Base-by-base conservation (phyloP, 768 basidiomycete genomes). In the Kwoniella heveanensis region DNA sequence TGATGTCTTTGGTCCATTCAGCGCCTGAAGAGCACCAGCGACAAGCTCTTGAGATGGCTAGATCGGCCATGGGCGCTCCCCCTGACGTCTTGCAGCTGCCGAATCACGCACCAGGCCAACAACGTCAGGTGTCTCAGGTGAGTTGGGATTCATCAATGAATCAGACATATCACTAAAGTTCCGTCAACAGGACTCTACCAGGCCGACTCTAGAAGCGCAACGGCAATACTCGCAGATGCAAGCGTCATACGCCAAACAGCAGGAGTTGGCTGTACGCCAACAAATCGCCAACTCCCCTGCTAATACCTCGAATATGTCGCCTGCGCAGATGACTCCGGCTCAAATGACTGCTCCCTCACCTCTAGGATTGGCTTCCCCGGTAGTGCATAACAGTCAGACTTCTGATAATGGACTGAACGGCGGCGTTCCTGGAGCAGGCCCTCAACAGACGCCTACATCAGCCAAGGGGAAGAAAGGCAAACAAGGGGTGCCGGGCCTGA, bases 1-100 rank as follows among this genome's bases (percentile, higher is more conserved):
- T 22, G 10, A 46, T 61, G n/a, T 6, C 10, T 47, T 26, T 22
- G 4, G 2, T 2, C n/a, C 15, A 25, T 21, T 15, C 26, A 69
- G 68, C 68, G 7, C 68, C 68, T 2, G 68, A 69, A 48, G 68
- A 69, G 2, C 68, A 69, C 27, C 68, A 62, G 32, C 29, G 68
- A 22, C 68, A 69, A 63, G 68, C 68, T 24, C 22, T 65, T 8
- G 68, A 69, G 46, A n/a, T 69, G 39, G 68, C 68, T 27, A 53
- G 62, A 44, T 44, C 57, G 25, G 56, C 32, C 44, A 60, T 59
- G 63, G 44, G 51, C 9, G 46, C 29, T 26, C 52, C 49, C 12
- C 29, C 57, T 26, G 56, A 44, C 7, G 26, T 48, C 2, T 57
- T 55, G 21, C 56, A 58, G 26, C 50, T 59, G 6, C 58, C 57